These are phyloP conservation scores for Salvia hispanica DNA, from an alignment of 257 asterid genomes.

Conservation along the genomic window DNA sequence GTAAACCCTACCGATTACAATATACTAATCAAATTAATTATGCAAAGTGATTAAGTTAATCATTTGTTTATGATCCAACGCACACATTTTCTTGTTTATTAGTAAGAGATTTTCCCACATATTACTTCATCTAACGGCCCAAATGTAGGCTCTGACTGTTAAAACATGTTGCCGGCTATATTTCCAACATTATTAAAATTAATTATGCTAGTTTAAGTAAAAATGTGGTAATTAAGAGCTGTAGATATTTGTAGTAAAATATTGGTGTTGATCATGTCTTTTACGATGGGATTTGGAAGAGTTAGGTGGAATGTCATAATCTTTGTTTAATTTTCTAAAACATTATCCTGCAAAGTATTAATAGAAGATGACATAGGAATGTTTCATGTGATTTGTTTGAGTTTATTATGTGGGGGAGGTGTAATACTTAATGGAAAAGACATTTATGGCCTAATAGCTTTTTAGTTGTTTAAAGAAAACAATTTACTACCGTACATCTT, in stretches of 20 bases:
- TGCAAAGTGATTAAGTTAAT: slow-evolving; percentile 27
- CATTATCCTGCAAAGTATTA: slow-evolving; percentile 4
- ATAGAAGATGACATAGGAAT: slow-evolving; percentile 22
- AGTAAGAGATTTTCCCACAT: slow-evolving; percentile 21
- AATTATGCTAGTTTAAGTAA: background rate
- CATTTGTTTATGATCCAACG: slow-evolving; percentile 1
- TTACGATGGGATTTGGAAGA: slow-evolving; percentile 20
- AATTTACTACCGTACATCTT: too few species aligned
- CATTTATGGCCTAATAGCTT: background rate
- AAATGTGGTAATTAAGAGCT: slow-evolving; percentile 1
- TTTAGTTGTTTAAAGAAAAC: too few species aligned
- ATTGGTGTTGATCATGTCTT: slow-evolving; percentile 25
- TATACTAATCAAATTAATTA: slow-evolving; percentile 4
- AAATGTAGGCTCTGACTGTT: slow-evolving; percentile 24
- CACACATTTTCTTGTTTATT: slow-evolving; percentile 27
- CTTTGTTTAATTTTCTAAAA: slow-evolving; percentile 23
- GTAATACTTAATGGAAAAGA: background rate
- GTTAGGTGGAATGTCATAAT: slow-evolving; percentile 42
- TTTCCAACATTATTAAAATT: slow-evolving; percentile 4
- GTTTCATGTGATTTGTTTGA: slow-evolving; percentile 21
- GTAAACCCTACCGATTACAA: slow-evolving; percentile 34
- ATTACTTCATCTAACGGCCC: slow-evolving; percentile 12
- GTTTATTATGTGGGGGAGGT: background rate
- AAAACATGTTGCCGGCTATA: slow-evolving; percentile 29
- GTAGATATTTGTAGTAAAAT: slow-evolving; percentile 8